These are phyloP conservation scores for Gynostemma pentaphyllum DNA, from an alignment of 306 rosid genomes.

Conservation along the genomic window DNA sequence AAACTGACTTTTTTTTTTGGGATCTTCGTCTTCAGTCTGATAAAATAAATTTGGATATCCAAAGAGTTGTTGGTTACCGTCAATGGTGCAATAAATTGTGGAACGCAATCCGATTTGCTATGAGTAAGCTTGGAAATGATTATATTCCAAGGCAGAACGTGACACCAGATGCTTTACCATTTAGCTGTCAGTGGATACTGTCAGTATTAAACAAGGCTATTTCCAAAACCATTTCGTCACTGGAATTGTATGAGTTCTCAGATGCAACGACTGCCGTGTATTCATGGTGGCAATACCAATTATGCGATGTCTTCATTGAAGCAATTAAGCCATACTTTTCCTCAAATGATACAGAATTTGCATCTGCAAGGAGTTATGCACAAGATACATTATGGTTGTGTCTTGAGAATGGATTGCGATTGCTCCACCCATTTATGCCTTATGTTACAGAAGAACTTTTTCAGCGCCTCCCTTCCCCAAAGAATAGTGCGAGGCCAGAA, in stretches of 20 bases:
- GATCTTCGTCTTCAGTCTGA: constrained; percentile 56
- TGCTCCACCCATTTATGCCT: constrained; percentile 99
- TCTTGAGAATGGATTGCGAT: constrained; percentile 79
- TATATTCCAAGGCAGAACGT: constrained; percentile 47
- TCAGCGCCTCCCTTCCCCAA: constrained; percentile 91
- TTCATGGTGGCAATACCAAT: constrained; percentile 92
- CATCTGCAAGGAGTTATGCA: constrained; percentile 52
- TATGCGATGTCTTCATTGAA: constrained; percentile 96
- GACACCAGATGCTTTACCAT: constrained; percentile 53
- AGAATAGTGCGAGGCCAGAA: constrained; percentile 34
- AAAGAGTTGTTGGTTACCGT: constrained; percentile 90
- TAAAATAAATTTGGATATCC: constrained; percentile 87
- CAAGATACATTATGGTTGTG: constrained; percentile 87
- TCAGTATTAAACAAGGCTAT: constrained; percentile 71
- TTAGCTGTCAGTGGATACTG: constrained; percentile 89
- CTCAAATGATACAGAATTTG: constrained; percentile 40
- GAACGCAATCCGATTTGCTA: constrained; percentile 88
- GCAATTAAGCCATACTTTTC: constrained; percentile 78
- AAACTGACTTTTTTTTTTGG: not conserved
- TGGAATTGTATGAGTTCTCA: constrained; percentile 60
- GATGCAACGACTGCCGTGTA: constrained; percentile 77
- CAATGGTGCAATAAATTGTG: constrained; percentile 95
- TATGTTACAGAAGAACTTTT: constrained; percentile 91
- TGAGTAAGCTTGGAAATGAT: constrained; percentile 88
- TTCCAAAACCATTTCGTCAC: constrained; percentile 35